Evolutionary conservation across 805 yeast genomes (phyloP), one percentile per base, ranked within the genome.

Genomic region (Teunomyces funiuensis): DNA sequence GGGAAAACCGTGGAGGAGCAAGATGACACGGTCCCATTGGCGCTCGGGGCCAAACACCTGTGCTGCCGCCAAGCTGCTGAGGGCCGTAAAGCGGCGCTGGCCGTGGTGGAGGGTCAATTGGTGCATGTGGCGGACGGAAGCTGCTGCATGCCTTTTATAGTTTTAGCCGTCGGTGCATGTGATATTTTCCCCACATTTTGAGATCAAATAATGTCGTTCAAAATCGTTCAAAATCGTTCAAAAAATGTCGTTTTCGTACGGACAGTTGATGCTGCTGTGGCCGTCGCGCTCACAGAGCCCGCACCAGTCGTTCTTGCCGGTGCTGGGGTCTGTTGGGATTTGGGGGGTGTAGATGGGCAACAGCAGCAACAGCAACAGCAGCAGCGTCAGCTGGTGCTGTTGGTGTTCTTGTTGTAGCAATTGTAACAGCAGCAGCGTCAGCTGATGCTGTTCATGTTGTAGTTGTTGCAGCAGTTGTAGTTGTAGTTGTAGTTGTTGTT

Each of bases 261-360:
- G 97, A 63, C 99, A 91, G 42, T 88, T 88, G 22, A 82, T 71
- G 49, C 93, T 85, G 36, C 81, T 83, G 57, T 91, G 99, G 0
- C 98, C 99, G 33, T 79, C 82, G 41, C 88, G 70, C 60, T 91
- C 98, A 65, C 99, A 91, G 40, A 88, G 69, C 0, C 95, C 96
- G 66, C 99, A 91, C 96, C 97, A 91, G 47, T 79, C 73, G 19
- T 67, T 67, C 33, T 90, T 73, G 1, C 96, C 96, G 2, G 79
- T 80, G 0, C 89, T 72, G 0, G 90, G 85, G 57, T 88, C 93
- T 10, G 63, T 55, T 15, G 63, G 60, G 1, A 52, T 57, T 3
- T 67, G 65, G 0, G 88, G 85, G 28, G 64, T 59, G 43, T 76
- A 79, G 1, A 81, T 69, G 22, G 77, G 79, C 20, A 77, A 59